These are phyloP conservation scores for Taphrina betulina DNA, from an alignment of 1,139 yeast genomes.

Conservation along the genomic window DNA sequence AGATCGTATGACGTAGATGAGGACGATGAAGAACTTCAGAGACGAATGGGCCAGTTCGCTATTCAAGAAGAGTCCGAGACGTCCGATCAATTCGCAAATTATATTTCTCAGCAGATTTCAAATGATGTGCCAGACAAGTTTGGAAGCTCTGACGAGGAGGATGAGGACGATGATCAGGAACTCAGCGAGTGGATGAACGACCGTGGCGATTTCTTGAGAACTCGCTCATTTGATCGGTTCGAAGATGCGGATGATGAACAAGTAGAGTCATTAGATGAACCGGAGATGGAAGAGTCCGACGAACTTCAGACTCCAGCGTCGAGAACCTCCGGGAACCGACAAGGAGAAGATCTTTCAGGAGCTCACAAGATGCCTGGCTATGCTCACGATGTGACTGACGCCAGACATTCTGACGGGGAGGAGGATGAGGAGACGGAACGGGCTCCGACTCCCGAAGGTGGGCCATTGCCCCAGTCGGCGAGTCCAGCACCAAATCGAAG, in stretches of 20 bases:
- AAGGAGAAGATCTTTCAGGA: background rate
- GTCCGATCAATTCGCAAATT: slow-evolving; percentile 57
- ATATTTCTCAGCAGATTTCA: slow-evolving; percentile 78
- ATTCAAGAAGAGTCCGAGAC: slow-evolving; percentile 44
- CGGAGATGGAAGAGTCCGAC: no score
- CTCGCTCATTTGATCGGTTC: slow-evolving; percentile 18
- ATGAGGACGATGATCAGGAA: slow-evolving; percentile 45
- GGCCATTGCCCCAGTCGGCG: slow-evolving; percentile 20
- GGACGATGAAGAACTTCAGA: slow-evolving; percentile 41
- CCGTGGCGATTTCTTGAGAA: slow-evolving; percentile 21
- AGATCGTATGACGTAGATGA: slow-evolving; percentile 48
- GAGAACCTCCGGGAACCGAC: background rate
- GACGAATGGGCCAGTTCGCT: slow-evolving; percentile 27
- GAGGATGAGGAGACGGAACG: background rate
- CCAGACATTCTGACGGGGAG: no score
- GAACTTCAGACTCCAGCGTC: background rate
- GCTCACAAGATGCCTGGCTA: background rate
- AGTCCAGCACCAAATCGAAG: slow-evolving; percentile 20
- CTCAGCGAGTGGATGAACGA: slow-evolving; percentile 18
- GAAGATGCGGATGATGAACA: slow-evolving; percentile 28
- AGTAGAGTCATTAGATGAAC: slow-evolving; percentile 19
- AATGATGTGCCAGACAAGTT: slow-evolving; percentile 60
- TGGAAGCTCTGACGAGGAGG: slow-evolving; percentile 58
- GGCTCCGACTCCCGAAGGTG: slow-evolving; percentile 19
- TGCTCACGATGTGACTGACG: background rate